Evolutionary conservation across 2,329 filamentous ascomycete genomes (phyloP).

Genomic region (Harringtonia aguacate): DNA sequence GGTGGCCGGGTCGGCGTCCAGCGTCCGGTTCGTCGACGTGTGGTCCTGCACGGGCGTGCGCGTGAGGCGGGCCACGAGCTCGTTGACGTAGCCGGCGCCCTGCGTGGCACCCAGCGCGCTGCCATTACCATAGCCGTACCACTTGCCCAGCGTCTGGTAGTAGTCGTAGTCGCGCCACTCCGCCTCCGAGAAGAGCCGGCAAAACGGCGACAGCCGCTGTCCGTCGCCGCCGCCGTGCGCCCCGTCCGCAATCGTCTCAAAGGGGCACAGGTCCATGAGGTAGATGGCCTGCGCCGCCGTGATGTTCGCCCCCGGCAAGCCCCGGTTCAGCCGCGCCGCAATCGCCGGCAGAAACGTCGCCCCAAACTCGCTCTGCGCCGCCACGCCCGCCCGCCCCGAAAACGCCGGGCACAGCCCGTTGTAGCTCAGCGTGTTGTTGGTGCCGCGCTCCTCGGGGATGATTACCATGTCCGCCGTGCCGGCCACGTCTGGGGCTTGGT

Average conservation of each 20-base stretch:
- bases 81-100: conserved; percentile 79
- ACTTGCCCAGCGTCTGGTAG: conserved; percentile 69
- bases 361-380: conserved; percentile 47
- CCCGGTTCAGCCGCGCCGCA: conserved; percentile 54
- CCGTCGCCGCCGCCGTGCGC: conserved; percentile 23
- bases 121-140: conserved; percentile 69
- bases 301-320: conserved; percentile 58
- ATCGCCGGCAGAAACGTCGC: conserved; percentile 57
- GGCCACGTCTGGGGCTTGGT: not conserved
- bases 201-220: conserved; percentile 54
- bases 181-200: conserved; percentile 56
- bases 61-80: conserved; percentile 74
- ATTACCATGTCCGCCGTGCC: conserved; percentile 37
- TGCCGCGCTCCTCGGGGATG: conserved; percentile 53
- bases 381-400: conserved; percentile 41
- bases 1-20: conserved; percentile 54
- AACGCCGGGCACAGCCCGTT: conserved; percentile 61
- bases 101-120: conserved; percentile 73
- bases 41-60: conserved; percentile 55
- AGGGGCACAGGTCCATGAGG: conserved; percentile 85
- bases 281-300: conserved; percentile 50
- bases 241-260: conserved; percentile 60
- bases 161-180: conserved; percentile 81
- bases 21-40: conserved; percentile 67
- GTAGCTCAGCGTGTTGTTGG: conserved; percentile 73